Conservation (phyloP, 495 filamentous ascomycete genomes). For the Penicillium herquei region DNA sequence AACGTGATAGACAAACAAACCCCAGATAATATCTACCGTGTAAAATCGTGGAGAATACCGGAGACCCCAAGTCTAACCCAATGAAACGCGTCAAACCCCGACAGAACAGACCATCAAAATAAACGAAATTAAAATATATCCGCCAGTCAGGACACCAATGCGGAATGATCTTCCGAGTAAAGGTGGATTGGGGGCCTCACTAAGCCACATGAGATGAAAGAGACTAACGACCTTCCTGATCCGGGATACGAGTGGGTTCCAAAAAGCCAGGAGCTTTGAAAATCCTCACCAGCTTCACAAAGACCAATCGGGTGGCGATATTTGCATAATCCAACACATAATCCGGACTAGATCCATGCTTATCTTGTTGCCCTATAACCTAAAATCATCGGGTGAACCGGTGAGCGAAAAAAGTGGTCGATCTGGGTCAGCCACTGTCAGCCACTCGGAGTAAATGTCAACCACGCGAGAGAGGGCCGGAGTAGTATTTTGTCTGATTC, state of each 20-base stretch:
- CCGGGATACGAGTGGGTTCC: neutral
- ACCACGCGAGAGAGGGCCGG: neutral
- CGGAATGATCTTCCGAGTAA: too few relatives aligned
- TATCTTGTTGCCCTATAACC: slow-evolving; percentile 10
- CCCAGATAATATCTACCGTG: too few relatives aligned
- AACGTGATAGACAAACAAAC: too few relatives aligned
- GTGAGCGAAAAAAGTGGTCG: slow-evolving; percentile 5
- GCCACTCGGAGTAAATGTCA: neutral
- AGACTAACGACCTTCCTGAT: neutral
- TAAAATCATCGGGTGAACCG: slow-evolving; percentile 10
- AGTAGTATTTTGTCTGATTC: too few relatives aligned
- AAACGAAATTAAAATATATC: too few relatives aligned
- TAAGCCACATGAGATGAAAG: neutral
- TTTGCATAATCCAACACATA: too few relatives aligned
- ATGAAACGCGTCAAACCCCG: too few relatives aligned
- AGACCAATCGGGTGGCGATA: slow-evolving; percentile 1
- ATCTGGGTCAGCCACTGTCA: neutral
- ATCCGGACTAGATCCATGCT: slow-evolving; percentile 3
- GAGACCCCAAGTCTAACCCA: too few relatives aligned
- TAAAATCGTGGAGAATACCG: too few relatives aligned
- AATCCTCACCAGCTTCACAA: neutral
- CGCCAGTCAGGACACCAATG: too few relatives aligned
- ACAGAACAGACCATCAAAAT: too few relatives aligned
- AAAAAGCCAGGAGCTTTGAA: neutral
- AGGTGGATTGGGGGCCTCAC: neutral